Conservation (phyloP, 1,284 basidiomycete species). For the Rhodotorula sp. region DNA sequence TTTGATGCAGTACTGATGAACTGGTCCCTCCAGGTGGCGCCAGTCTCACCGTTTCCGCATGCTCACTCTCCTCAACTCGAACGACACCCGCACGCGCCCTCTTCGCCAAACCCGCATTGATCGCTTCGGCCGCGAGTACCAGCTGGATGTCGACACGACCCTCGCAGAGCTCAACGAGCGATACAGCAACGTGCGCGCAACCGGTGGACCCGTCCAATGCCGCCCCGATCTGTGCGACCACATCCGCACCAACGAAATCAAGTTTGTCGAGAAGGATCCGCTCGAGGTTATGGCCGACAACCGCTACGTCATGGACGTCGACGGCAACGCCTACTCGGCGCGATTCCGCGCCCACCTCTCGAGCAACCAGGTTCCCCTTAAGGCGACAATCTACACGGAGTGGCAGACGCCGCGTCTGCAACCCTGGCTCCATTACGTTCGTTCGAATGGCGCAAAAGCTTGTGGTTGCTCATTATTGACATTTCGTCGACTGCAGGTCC, state of each 20-base stretch:
- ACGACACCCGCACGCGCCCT: conserved; percentile 1
- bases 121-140: conserved; percentile 14
- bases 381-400: conserved; percentile 62
- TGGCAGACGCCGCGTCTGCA: conserved; percentile 48
- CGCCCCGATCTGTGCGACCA: conserved; percentile 18
- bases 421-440: conserved; percentile 45
- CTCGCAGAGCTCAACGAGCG: conserved; percentile 11
- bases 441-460: conserved; percentile 30
- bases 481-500: conserved; percentile 37
- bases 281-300: conserved; percentile 43
- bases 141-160: conserved; percentile 22
- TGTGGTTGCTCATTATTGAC: no score
- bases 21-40: background rate
- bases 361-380: conserved; percentile 64
- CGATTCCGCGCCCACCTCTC: conserved; percentile 57
- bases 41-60: conserved; percentile 19
- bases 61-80: conserved; percentile 18
- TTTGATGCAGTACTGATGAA: background rate
- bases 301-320: conserved; percentile 54
- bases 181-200: conserved; percentile 16
- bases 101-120: conserved; percentile 6
- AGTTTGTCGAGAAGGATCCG: conserved; percentile 4
- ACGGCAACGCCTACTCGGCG: conserved; percentile 50
- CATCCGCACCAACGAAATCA: conserved; percentile 13
- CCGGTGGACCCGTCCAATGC: conserved; percentile 19